Evolutionary conservation across 2,329 filamentous ascomycete species (phyloP), one percentile per base, ranked within the genome.

Genomic region (Exophiala mesophila): DNA sequence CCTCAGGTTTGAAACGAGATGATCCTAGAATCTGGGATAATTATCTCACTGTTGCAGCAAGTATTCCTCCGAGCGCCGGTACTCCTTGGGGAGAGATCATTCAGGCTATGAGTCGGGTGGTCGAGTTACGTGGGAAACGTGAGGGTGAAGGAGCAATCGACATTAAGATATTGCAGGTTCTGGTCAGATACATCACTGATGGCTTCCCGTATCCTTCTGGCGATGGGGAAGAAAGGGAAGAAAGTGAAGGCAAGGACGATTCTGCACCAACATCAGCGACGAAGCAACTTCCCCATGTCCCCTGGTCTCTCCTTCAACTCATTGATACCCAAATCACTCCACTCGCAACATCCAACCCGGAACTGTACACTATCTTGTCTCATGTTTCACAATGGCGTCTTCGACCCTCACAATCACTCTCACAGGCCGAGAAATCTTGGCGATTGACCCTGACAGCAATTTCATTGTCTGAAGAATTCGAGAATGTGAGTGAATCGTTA

Each of bases 21-120:
- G 90, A 90, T 66, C 86, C 84, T 76, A 82, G 87, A 55, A 96
- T 98, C 62, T 97, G 90, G 90, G 87, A 94, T 60, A 98, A 98
- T 57, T 83, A 97, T 12, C 77, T 98, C 44, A 92, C 88, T 0
- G 82, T 97, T 16, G 84, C 86, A 0, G 79, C 85, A 0, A 85
- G 87, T 2, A 76, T 92, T 19, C 74, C 73, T 1, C 89, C 90
- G 0, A 48, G 45, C 17, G 47, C 45, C n/a, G 43, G 45, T 2
- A 70, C 66, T 0, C 79, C 83, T 1, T 81, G 88, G 58, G 63
- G 71, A 0, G 88, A 96, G 49, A 78, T 95, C 37, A 69, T 95
- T 21, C 72, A 82, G 3, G 87, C 87, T 0, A 75, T 92, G 45
- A 77, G 76, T 29, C 79, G 83, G 47, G 74, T 97, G 38, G 78